phyloP scores from a whole-genome alignment of 345 rosid species.

The Capsella bursapastoris region DNA sequence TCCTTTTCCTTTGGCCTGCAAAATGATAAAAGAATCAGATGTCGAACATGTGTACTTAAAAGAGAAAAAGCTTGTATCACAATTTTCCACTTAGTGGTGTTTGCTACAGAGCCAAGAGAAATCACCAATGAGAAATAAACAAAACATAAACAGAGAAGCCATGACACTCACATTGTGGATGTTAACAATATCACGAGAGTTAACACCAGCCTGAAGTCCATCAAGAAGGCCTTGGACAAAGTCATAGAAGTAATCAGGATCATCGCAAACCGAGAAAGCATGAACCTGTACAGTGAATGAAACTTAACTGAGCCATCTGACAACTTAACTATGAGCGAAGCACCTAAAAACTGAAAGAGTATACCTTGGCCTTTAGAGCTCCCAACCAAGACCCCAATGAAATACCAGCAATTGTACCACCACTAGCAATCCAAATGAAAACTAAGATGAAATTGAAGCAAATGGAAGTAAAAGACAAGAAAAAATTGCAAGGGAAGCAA shows the following conservation, averaged over 20 bases:
- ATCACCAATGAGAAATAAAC: neutral
- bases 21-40: neutral
- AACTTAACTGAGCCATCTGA: constrained; percentile 24
- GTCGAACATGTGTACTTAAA: neutral
- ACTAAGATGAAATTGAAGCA: constrained; percentile 19
- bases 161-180: constrained; percentile 70
- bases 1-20: constrained; percentile 88
- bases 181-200: constrained; percentile 64
- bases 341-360: constrained; percentile 6
- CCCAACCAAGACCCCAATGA: constrained; percentile 81
- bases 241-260: constrained; percentile 87
- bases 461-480: neutral
- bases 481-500: constrained; percentile 21
- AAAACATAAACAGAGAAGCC: constrained; percentile 11
- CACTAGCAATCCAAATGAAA: constrained; percentile 53
- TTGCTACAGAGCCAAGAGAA: neutral
- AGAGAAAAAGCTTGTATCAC: neutral
- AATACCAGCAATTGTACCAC: constrained; percentile 91
- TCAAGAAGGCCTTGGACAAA: constrained; percentile 83
- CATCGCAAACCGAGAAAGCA: constrained; percentile 91
- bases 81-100: neutral
- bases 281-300: constrained; percentile 64
- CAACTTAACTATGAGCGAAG: neutral
- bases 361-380: constrained; percentile 80
- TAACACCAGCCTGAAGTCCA: constrained; percentile 79